Evolutionary conservation across 1,284 basidiomycete genomes (phyloP), one percentile per base, ranked within the genome.

Genomic region (Apiotrichum akiyoshidainum): DNA sequence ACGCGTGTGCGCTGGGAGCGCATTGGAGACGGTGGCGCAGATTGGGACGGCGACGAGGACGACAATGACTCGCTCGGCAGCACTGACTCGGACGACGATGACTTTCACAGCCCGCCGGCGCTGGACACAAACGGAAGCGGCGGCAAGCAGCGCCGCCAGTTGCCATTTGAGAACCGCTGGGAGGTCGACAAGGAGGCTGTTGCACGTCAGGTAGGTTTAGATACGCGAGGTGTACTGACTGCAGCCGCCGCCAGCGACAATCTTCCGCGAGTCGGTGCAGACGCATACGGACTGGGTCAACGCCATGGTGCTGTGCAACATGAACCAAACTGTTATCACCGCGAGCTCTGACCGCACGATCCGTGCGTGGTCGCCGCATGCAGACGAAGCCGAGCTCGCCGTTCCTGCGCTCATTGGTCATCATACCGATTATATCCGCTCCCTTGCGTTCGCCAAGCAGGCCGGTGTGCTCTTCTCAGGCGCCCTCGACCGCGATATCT

Each of bases 211-310:
- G 68, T 71, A 52, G 37, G 65, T 39, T 22, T 2, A 7, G n/a
- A 13, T 19, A 14, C 7, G 5, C 13, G 37, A 9, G 31, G 31
- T 13, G 9, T 31, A 34, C 26, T 48, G n/a, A 37, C 19, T 5
- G 14, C 57, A 64, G 48, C 42, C 67, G 46, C 72, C 72, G 2
- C 65, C 67, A 13, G 59, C 72, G 17, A 79, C 77, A 12, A 71
- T 64, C 2, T 94, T 93, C 71, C 83, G 92, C 48, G 90, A 94
- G 75, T 87, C 85, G 59, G 85, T 87, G 6, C 91, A 95, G 74
- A 84, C 85, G 12, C 92, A 95, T 71, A 86, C 88, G 0, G 93
- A 98, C 78, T 99, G 95, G 96, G 86, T 98, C 48, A 98, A 97
- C 76, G 95, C 98, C 70, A 86, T 99, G 59, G 73, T 94, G 9